Conservation (phyloP, 192 early-diverging fungal species). For the Podila minutissima region DNA sequence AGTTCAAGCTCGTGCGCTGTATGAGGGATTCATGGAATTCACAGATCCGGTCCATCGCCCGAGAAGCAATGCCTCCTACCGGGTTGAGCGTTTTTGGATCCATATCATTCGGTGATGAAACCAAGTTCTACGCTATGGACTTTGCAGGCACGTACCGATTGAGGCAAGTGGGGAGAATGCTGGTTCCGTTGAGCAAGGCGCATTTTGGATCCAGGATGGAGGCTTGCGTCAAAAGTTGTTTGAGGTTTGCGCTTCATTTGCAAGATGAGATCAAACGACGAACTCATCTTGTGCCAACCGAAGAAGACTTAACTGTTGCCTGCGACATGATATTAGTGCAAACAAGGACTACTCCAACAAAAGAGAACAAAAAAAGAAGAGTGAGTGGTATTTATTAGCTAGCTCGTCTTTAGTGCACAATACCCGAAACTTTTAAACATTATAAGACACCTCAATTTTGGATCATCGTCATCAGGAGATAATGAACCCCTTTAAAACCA, state of each 20-base stretch:
- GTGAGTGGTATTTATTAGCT: neutral
- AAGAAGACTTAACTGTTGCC: neutral
- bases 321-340: neutral
- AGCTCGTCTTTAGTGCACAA: too few species aligned
- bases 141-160: conserved; percentile 1
- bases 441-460: too few species aligned
- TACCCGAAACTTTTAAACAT: too few species aligned
- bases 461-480: too few species aligned
- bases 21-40: too few species aligned
- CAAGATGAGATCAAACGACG: neutral
- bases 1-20: too few species aligned
- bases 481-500: too few species aligned
- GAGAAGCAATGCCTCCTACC: too few species aligned
- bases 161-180: conserved; percentile 6
- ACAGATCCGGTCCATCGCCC: too few species aligned
- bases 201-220: neutral
- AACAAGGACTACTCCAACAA: neutral
- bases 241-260: neutral
- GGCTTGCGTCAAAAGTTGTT: neutral
- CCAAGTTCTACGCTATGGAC: conserved; percentile 6
- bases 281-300: conserved; percentile 2
- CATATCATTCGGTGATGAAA: too few species aligned
- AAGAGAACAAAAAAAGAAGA: neutral
- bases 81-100: too few species aligned
- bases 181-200: conserved; percentile 1